phyloP scores from a whole-genome alignment of 2,329 filamentous ascomycete species.

The Penicillium sp. region DNA sequence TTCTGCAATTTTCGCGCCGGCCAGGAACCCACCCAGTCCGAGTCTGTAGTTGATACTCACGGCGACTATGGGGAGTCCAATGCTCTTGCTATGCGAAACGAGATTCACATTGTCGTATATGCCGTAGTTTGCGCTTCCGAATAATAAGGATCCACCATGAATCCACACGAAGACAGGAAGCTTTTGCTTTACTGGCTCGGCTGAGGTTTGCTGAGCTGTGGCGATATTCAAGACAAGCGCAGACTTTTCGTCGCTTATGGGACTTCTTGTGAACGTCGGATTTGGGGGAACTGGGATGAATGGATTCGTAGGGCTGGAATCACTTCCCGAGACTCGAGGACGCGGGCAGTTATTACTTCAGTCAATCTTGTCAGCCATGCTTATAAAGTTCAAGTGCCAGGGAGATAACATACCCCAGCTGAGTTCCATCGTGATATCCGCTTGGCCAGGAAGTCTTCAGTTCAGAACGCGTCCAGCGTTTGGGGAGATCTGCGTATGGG shows the following conservation, averaged over 20 bases:
- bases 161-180: conserved; percentile 9
- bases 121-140: conserved; percentile 10
- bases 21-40: conserved; percentile 10
- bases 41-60: conserved; percentile 14
- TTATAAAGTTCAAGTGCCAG: no score
- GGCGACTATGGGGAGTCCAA: conserved; percentile 1
- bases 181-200: neutral
- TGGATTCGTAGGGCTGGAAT: conserved; percentile 5
- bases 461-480: conserved; percentile 13
- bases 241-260: conserved; percentile 6
- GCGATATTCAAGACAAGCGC: conserved; percentile 7
- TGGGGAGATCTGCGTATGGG: conserved; percentile 9
- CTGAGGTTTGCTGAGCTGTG: neutral
- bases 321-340: neutral
- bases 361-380: neutral
- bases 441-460: conserved; percentile 10
- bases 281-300: conserved; percentile 13
- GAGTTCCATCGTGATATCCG: conserved; percentile 11
- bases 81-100: conserved; percentile 6
- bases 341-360: conserved; percentile 9
- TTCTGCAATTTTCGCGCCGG: conserved; percentile 4
- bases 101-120: conserved; percentile 15
- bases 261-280: conserved; percentile 4
- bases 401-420: conserved; percentile 4
- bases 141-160: conserved; percentile 11